phyloP scores from a whole-genome alignment of 179 eudicot species.

The Drosera spatulata region DNA sequence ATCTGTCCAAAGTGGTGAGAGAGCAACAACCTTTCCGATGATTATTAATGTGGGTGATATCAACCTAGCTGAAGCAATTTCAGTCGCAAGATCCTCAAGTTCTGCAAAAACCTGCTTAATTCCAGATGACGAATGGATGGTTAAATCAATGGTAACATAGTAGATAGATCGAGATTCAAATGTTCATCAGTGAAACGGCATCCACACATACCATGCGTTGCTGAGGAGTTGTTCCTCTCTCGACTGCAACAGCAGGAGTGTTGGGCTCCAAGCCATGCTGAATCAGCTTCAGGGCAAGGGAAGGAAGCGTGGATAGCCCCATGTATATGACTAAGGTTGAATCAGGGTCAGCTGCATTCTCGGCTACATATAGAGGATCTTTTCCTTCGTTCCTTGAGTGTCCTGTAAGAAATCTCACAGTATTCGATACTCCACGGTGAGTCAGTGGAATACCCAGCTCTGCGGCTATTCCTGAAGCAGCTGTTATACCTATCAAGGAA shows the following conservation, averaged over 20 bases:
- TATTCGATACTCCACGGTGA: slow-evolving; percentile 82
- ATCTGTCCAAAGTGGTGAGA: slow-evolving; percentile 73
- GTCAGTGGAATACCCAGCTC: slow-evolving; percentile 93
- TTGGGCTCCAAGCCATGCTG: slow-evolving; percentile 62
- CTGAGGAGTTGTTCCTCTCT: slow-evolving; percentile 93
- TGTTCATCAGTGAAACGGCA: neutral
- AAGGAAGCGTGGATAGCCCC: slow-evolving; percentile 95
- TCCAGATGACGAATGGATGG: slow-evolving; percentile 1
- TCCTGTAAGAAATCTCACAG: slow-evolving; percentile 92
- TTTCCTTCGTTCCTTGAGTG: slow-evolving; percentile 94
- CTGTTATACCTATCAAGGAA: slow-evolving; percentile 69
- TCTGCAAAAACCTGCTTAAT: slow-evolving; percentile 60
- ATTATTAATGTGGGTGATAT: slow-evolving; percentile 77
- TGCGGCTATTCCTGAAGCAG: slow-evolving; percentile 97
- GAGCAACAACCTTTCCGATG: slow-evolving; percentile 85
- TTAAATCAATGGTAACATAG: too few relatives aligned
- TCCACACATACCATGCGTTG: slow-evolving; percentile 51
- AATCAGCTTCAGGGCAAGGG: slow-evolving; percentile 69
- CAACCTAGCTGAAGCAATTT: slow-evolving; percentile 39
- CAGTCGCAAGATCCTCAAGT: slow-evolving; percentile 56
- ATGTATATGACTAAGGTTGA: slow-evolving; percentile 87
- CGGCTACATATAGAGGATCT: slow-evolving; percentile 83
- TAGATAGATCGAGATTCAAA: too few relatives aligned
- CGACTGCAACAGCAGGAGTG: slow-evolving; percentile 90
- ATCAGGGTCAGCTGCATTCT: slow-evolving; percentile 88